Evolutionary conservation across 2,329 filamentous ascomycete genomes (phyloP).

Genomic region (Paracamarosporium sp.): DNA sequence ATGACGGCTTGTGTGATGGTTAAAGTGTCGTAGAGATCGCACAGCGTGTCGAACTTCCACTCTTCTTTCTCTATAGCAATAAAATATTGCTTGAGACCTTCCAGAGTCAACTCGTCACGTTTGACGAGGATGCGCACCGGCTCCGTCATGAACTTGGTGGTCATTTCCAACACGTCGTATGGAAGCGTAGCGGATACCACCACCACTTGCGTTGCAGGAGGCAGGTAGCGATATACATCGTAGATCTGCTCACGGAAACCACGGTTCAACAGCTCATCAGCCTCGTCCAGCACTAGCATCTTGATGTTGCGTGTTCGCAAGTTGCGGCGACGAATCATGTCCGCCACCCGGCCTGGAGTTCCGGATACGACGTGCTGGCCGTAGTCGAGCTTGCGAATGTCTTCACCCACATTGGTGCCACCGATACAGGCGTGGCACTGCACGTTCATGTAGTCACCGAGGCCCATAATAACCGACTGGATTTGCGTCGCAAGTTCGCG

Average conservation of each 20-base stretch:
- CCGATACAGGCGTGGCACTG: constrained; percentile 99
- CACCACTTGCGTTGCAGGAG: constrained; percentile 96
- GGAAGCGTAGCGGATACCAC: constrained; percentile 96
- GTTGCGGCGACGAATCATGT: constrained; percentile 79
- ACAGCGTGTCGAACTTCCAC: constrained; percentile 99
- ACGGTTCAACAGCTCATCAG: constrained; percentile 83
- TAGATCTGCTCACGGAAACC: constrained; percentile 99
- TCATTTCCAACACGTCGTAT: constrained; percentile 98
- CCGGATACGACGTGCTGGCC: constrained; percentile 98
- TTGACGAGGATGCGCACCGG: constrained; percentile 96
- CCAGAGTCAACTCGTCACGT: constrained; percentile 96
- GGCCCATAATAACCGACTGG: constrained; percentile 97
- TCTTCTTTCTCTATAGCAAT: constrained; percentile 99
- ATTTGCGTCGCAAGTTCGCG: constrained; percentile 98
- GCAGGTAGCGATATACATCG: constrained; percentile 96
- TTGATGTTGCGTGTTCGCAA: constrained; percentile 78
- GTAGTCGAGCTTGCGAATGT: constrained; percentile 96
- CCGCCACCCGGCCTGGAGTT: constrained; percentile 93
- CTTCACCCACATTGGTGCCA: constrained; percentile 96
- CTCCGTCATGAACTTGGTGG: constrained; percentile 99
- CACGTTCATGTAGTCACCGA: constrained; percentile 99
- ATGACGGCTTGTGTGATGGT: constrained; percentile 99
- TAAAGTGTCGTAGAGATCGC: constrained; percentile 97
- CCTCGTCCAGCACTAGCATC: constrained; percentile 79
- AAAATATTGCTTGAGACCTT: constrained; percentile 98